Percentiles rank a stretch among this genome's conserved stretches.
Evolutionary conservation across 192 early-diverging fungal species (phyloP).

Genomic region (Cladochytrium replicatum): DNA sequence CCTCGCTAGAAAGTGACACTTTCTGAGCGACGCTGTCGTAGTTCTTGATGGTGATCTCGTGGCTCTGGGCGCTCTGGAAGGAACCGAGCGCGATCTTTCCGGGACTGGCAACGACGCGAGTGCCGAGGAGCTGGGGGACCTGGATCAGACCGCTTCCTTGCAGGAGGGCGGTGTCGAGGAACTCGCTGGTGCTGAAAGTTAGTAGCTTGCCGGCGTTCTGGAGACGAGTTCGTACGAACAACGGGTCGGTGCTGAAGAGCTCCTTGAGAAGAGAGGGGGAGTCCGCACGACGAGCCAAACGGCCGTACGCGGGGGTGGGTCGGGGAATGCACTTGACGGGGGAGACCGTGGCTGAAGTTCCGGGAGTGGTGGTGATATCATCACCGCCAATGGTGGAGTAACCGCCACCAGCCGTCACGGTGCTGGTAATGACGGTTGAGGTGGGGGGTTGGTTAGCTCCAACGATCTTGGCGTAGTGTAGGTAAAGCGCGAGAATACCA

Average conservation of each 20-base stretch:
- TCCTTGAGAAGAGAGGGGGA: too few species aligned
- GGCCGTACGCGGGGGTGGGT: too few species aligned
- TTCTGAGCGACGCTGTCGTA: constrained; percentile 12
- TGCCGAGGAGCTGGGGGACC: constrained; percentile 44
- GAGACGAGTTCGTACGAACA: constrained; percentile 31
- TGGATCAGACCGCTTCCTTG: constrained; percentile 72
- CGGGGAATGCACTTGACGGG: too few species aligned
- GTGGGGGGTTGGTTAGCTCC: too few species aligned
- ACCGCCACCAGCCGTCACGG: too few species aligned
- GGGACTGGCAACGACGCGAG: constrained; percentile 43
- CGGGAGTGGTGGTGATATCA: too few species aligned
- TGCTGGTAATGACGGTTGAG: too few species aligned
- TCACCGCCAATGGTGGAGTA: constrained; percentile 18
- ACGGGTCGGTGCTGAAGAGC: too few species aligned
- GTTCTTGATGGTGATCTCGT: constrained; percentile 11
- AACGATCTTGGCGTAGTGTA: too few species aligned
- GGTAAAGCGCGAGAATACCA: constrained; percentile 55
- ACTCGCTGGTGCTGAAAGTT: too few species aligned
- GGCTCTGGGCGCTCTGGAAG: constrained; percentile 6
- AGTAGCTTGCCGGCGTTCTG: constrained; percentile 43
- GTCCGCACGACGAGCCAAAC: too few species aligned
- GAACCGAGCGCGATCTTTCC: constrained; percentile 22
- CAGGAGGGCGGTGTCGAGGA: constrained; percentile 48
- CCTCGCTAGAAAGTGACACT: constrained; percentile 13
- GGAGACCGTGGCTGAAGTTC: too few species aligned